Base-by-base conservation (phyloP, 352 stramenopile species). In the Phytophthora cactorum region DNA sequence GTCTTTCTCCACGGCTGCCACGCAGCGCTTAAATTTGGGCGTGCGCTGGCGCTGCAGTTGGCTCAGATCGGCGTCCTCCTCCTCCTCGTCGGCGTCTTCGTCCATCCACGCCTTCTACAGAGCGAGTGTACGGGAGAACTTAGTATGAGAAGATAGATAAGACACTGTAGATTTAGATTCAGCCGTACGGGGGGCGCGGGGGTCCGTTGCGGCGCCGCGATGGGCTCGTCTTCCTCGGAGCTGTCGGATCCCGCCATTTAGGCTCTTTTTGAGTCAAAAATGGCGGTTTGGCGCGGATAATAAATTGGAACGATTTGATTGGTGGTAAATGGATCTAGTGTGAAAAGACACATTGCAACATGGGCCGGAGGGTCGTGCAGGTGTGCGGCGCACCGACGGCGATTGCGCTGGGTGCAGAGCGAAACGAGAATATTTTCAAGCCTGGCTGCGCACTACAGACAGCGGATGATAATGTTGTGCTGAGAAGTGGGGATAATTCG, bases 171-270 rank as follows among this genome's bases (percentile, higher is more conserved):
- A 52, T 49, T 14, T 12, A 15, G 7, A 31, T 34, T 14, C 12
- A 2, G 4, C n/a, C 44, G 15, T 72, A 78, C 70, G 27, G 55
- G 56, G 5, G 72, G 25, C 15, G 44, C 44, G 0, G 55, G 59
- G 29, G 38, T 41, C 10, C 45, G 28, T 51, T 44, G 44, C 29
- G 72, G 59, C 44, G 71, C 45, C 44, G 63, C 68, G 36, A 95
- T 93, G 53, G 82, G 88, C 82, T 95, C 88, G 75, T 94, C 86
- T 68, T 95, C 88, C 56, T 95, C 88, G 17, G 88, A 94, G 71
- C 88, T 95, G 70, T 95, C 88, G 45, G 57, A 78, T 74, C 73
- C 69, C 65, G 64, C 69, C 72, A 78, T 78, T 56, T 43, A 25
- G 25, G 12, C 14, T 46, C 31, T 29, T 52, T 45, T 55, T 57